A percentile compares a stretch with the other conserved stretches of the same genome.
These are phyloP conservation scores for Colletotrichum tanaceti DNA, from an alignment of 2,329 filamentous ascomycete species.

Conservation along the genomic window DNA sequence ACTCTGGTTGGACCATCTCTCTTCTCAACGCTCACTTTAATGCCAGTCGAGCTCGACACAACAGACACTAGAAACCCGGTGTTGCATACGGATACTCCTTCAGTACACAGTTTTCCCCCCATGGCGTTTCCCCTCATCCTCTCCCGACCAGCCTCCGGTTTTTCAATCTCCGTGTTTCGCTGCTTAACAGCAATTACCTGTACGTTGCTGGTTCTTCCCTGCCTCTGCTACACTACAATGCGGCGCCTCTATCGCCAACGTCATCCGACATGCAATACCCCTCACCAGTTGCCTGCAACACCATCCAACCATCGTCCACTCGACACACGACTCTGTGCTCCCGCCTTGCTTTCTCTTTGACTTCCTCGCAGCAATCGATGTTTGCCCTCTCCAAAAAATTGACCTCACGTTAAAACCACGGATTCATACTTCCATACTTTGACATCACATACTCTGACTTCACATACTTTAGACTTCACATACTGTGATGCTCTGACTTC, in stretches of 20 bases:
- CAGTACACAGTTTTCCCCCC: not conserved
- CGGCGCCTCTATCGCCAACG: constrained; percentile 31
- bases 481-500: too few species aligned
- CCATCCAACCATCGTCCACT: constrained; percentile 19
- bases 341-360: constrained; percentile 5
- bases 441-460: too few species aligned
- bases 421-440: not conserved
- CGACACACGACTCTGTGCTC: not conserved
- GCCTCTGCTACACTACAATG: not conserved
- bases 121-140: not conserved
- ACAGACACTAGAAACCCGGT: too few species aligned
- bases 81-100: too few species aligned
- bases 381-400: constrained; percentile 22
- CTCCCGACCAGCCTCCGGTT: not conserved
- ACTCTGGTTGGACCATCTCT: too few species aligned
- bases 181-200: too few species aligned
- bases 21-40: not conserved
- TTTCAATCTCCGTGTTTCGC: not conserved
- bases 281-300: constrained; percentile 15
- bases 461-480: too few species aligned
- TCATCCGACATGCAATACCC: constrained; percentile 37
- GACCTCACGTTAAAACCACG: constrained; percentile 31
- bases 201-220: not conserved
- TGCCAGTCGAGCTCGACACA: too few species aligned
- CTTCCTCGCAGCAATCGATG: constrained; percentile 15